A percentile compares a stretch with the other conserved stretches of the same genome.
These are phyloP conservation scores for Decorospora gaudefroyi DNA, from an alignment of 2,329 filamentous ascomycete species.

Conservation along the genomic window DNA sequence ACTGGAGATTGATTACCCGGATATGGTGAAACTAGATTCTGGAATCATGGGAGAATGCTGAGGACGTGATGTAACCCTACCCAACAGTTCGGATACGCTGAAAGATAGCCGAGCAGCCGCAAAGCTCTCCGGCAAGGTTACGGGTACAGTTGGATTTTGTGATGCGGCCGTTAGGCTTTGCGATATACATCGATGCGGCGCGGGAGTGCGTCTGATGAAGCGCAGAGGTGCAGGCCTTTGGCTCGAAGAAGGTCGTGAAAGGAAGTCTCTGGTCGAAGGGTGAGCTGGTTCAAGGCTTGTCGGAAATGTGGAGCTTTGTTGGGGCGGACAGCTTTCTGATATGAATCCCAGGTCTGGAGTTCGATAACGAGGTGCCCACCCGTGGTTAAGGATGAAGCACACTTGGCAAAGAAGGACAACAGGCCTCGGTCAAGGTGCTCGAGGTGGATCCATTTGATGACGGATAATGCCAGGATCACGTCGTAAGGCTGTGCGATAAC, in stretches of 20 bases:
- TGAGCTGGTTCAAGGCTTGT: constrained; percentile 30
- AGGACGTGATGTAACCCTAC: constrained; percentile 6
- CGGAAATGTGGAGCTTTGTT: constrained; percentile 42
- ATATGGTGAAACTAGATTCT: constrained; percentile 12
- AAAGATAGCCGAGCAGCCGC: background rate
- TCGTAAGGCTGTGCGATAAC: constrained; percentile 37
- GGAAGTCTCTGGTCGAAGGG: constrained; percentile 43
- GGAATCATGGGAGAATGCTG: constrained; percentile 4
- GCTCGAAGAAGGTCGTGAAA: constrained; percentile 38
- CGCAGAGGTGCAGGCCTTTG: constrained; percentile 33
- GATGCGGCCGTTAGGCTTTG: constrained; percentile 25
- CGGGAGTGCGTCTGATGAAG: constrained; percentile 38
- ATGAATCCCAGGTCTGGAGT: constrained; percentile 46
- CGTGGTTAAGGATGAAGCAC: constrained; percentile 31
- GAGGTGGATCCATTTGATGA: constrained; percentile 49
- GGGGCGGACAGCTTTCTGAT: constrained; percentile 42
- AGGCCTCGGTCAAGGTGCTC: constrained; percentile 44
- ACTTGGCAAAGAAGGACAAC: constrained; percentile 41
- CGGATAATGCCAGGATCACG: constrained; percentile 47
- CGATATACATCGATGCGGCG: constrained; percentile 44
- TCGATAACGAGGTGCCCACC: constrained; percentile 44
- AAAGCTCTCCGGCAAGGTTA: background rate
- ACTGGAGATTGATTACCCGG: constrained; percentile 16
- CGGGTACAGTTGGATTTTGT: background rate
- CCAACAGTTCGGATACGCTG: constrained; percentile 4